Evolutionary conservation across 2,329 filamentous ascomycete species (phyloP), one percentile per base, ranked within the genome.

Genomic region (Pestalotiopsis sp.): DNA sequence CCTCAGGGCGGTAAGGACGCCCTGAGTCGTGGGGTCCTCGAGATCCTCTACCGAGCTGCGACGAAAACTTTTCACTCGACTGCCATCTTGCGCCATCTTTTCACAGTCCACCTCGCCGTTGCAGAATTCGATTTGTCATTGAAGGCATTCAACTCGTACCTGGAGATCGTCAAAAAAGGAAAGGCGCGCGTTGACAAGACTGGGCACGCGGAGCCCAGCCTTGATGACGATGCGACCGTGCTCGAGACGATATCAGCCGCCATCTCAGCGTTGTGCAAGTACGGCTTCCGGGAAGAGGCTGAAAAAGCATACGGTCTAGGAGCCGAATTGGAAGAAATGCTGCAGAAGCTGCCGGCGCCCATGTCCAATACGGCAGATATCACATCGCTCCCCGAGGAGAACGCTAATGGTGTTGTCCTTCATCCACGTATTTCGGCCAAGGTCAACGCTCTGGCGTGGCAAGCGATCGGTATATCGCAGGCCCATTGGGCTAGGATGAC

Each of bases 41-140:
- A 96, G 79, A 93, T 94, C 36, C 85, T 99, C 6, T 99, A 98
- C 80, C 92, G 92, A 52, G 93, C 95, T 25, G 93, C 95, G 7
- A 94, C 92, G 11, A 97, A 96, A 80, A 97, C 95, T 0, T 99
- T 96, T 76, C 96, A 99, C 80, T 99, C 96, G 1, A 97, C 95
- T 1, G 85, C 94, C 11, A 93, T 98, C 70, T 83, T 99, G 38
- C 88, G 95, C 68, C 89, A 95, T 75, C 85, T 99, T 0, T 98
- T 98, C 77, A 91, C 90, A 12, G 92, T 97, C 2, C 96, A 99
- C 78, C 85, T 95, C 20, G 89, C 94, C 2, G 85, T 98, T 20
- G 94, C 94, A 9, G 95, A 99, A 74, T 98, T 98, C 73, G 93
- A 97, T 68, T 84, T 98, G 63, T 95, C 95, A 1, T 91, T 97